Evolutionary conservation across 1,284 basidiomycete species (phyloP), one percentile per base, ranked within the genome.

Genomic region (Puccinia horiana): DNA sequence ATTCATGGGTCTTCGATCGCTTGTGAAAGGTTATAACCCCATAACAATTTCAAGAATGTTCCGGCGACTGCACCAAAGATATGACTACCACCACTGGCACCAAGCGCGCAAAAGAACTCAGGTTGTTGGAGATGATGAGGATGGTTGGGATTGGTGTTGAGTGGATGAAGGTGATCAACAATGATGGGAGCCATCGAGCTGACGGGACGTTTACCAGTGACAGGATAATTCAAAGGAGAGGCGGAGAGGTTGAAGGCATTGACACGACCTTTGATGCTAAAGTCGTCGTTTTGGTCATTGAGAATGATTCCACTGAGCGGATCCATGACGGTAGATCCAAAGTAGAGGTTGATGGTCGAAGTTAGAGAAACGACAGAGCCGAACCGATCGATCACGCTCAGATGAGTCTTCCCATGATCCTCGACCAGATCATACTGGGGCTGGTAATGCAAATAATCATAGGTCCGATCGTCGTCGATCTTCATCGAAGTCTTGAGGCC

Each of bases 381-480:
- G 86, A 92, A 89, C 84, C 90, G 89, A 87, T 97, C 95, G 1
- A 95, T 88, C 16, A 92, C 90, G 18, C 92, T 93, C 4, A 92
- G 89, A 86, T 96, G 95, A 81, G 93, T 95, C 0, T 96, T 98
- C 54, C 96, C 95, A 87, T 95, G 93, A 87, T 96, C 94, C 6
- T 88, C 89, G 37, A 89, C 89, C 32, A 93, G 87, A 84, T 94
- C 94, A 85, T 91, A 94, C 61, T 92, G 89, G 0, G 95, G 93
- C 35, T 93, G 90, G 86, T 98, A 97, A 87, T 96, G 95, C 35
- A 91, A 90, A 1, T 93, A 89, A 2, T 89, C 86, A 86, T 96
- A 94, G 0, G 96, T 96, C 1, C 85, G 88, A 85, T 93, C 91
- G 35, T 84, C 83, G 42, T 80, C 70, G 14, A 85, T 81, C 29